Evolutionary conservation across 176 grass and related monocot species (phyloP), one percentile per base, ranked within the genome.

Genomic region (Puya raimondii): DNA sequence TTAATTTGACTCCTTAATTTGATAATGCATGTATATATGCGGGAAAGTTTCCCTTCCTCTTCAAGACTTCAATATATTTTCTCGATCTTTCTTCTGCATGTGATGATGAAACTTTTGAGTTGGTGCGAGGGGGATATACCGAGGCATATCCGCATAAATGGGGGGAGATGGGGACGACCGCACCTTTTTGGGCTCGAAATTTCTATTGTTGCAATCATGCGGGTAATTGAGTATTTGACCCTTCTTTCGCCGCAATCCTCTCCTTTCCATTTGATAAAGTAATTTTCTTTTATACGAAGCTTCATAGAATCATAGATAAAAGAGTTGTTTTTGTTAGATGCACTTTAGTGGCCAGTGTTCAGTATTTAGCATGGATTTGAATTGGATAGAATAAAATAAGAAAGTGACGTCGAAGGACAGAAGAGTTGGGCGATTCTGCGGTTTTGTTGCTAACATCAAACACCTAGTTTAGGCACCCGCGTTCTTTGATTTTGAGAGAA

Each of bases 71-170:
- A 26, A 26, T 2, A 26, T 26, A 26, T 26, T 26, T 26, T 26
- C 25, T 26, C 1, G 25, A 26, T 26, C 25, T 26, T 26, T 26
- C 25, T 26, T n/a, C 53, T 51, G 25, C 72, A 56, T 27, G 7
- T 54, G 23, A 72, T 69, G 50, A 72, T 53, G 14, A 13, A 3
- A 4, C 29, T 33, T 33, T 76, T 71, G 67, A 76, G 12, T 29
- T 17, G 57, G 48, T 72, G 80, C 14, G 25, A 70, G 47, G 67
- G 22, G 80, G 11, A 83, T 72, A 83, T 83, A 16, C 80, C 49
- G 1, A 72, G 51, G 74, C 13, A 72, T 72, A 72, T 61, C 53
- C 70, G 7, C 53, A 11, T 10, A 8, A 61, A 61, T 23, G 53
- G 53, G 11, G 69, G 23, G 26, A 14, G 67, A 21, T 47, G 33